Evolutionary conservation across 1,284 basidiomycete species (phyloP), one percentile per base, ranked within the genome.

Genomic region (Malassezia equina): DNA sequence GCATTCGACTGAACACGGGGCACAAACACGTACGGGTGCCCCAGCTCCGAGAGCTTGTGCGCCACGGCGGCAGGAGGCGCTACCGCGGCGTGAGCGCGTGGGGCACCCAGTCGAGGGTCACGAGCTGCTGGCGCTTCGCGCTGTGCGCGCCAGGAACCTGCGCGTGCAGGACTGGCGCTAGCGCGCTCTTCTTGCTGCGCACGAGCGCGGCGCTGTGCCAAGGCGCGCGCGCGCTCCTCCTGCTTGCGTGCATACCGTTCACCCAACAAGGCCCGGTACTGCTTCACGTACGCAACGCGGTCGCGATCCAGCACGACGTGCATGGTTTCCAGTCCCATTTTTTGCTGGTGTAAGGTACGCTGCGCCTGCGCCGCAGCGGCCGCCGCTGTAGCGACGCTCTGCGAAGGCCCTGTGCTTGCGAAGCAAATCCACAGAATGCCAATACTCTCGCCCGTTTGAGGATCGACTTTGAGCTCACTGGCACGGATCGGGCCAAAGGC

Each of bases 381-480:
- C 31, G 54, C 52, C 9, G 56, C 68, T 29, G 67, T 46, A 13
- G 11, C 17, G 8, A 13, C 7, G 19, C 29, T 24, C 11, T 15
- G 28, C 15, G 7, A 7, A 41, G 69, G 65, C 19, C 48, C 56
- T 11, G 29, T 17, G 17, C 36, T 34, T 19, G 62, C 75, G 71
- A 81, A 95, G 59, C 81, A 83, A 65, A 95, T 80, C 69, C 82
- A 83, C 48, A 87, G 83, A 36, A 95, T 83, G 6, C 90, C 90
- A 3, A 95, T 80, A 13, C 85, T 82, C 59, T 83, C 84, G 12
- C 90, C 90, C 19, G 84, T 89, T 49, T 81, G 80, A 44, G 81
- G 80, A 76, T 94, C 86, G 58, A 86, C 81, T 70, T 90, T 87
- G 32, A 85, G 81, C 61, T 90, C 86, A 54, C 87, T 84, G 11